Evolutionary conservation across 2,329 filamentous ascomycete genomes (phyloP), one percentile per base, ranked within the genome.

Genomic region (Ascochyta rabiei): DNA sequence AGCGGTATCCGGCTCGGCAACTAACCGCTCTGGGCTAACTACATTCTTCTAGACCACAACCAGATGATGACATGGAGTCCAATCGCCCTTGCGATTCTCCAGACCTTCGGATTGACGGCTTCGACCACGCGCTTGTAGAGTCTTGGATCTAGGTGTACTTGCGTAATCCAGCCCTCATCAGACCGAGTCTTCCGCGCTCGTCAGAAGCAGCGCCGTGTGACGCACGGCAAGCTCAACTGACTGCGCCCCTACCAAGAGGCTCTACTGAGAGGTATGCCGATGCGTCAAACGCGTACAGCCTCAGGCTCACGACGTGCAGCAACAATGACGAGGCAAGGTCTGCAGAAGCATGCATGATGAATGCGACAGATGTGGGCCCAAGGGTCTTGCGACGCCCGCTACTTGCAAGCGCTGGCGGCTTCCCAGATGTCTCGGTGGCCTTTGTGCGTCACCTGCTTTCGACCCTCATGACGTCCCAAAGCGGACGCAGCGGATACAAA

Each of bases 41-140:
- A 4, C 48, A 47, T 51, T 49, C 49, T 48, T 48, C 48, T 38
- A 69, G 67, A 63, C 39, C 67, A 70, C 53, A 65, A 68, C 42
- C 63, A 63, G 24, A 67, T 68, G 60, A 66, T 67, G 64, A 70
- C 63, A 44, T 70, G 66, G 66, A 53, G 53, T 34, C 66, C 67
- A 21, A 61, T 68, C 26, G 61, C 65, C 10, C 61, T 70, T 3
- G 63, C 61, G 6, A 53, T 68, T 19, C 52, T 66, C 34, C 50
- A 67, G 48, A 60, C 57, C 33, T 65, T 68, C 46, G 59, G 60
- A 19, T 54, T 64, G 30, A 63, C 60, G 30, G 56, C 48, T 62
- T 44, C 49, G 51, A 59, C 59, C 44, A 53, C 41, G 54, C 43
- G 49, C 24, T 43, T 50, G 31, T 57, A 50, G 45, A 23, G 52